A percentile compares a stretch with the other conserved stretches of the same genome.
phyloP scores from a whole-genome alignment of 768 basidiomycete genomes.

The Gelatoporia subvermispora region DNA sequence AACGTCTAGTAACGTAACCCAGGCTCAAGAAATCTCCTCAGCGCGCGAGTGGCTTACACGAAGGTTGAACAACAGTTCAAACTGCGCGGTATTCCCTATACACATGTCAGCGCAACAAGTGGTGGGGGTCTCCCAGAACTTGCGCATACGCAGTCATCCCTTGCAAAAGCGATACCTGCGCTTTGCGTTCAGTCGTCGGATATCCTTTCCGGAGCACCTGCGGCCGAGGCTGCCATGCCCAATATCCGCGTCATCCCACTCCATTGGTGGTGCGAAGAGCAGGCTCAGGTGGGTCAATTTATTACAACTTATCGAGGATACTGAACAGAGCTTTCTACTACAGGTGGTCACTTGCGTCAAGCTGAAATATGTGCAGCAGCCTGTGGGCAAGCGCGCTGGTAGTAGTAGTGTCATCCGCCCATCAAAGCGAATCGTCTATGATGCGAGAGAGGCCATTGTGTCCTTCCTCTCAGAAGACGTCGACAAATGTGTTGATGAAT shows the following conservation, averaged over 20 bases:
- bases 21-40: slow-evolving; percentile 22
- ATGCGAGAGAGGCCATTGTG: slow-evolving; percentile 82
- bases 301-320: not conserved
- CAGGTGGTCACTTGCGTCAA: slow-evolving; percentile 88
- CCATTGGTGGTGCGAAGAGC: slow-evolving; percentile 87
- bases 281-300: slow-evolving; percentile 42
- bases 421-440: slow-evolving; percentile 85
- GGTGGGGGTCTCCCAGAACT: slow-evolving; percentile 40
- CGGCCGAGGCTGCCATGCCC: slow-evolving; percentile 89
- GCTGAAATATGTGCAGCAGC: slow-evolving; percentile 84
- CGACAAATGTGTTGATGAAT: slow-evolving; percentile 84
- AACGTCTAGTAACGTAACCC: not conserved
- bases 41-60: slow-evolving; percentile 86
- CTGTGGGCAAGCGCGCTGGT: slow-evolving; percentile 66
- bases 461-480: slow-evolving; percentile 86
- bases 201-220: slow-evolving; percentile 77
- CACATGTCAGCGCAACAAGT: slow-evolving; percentile 60
- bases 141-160: slow-evolving; percentile 61
- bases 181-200: slow-evolving; percentile 79
- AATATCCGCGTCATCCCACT: slow-evolving; percentile 85
- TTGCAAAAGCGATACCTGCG: slow-evolving; percentile 75
- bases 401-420: slow-evolving; percentile 64
- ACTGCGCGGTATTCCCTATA: slow-evolving; percentile 71
- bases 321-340: not conserved
- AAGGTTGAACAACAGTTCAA: slow-evolving; percentile 88